Base-by-base conservation (phyloP, 441 rosid species). In the Populus hybrid region DNA sequence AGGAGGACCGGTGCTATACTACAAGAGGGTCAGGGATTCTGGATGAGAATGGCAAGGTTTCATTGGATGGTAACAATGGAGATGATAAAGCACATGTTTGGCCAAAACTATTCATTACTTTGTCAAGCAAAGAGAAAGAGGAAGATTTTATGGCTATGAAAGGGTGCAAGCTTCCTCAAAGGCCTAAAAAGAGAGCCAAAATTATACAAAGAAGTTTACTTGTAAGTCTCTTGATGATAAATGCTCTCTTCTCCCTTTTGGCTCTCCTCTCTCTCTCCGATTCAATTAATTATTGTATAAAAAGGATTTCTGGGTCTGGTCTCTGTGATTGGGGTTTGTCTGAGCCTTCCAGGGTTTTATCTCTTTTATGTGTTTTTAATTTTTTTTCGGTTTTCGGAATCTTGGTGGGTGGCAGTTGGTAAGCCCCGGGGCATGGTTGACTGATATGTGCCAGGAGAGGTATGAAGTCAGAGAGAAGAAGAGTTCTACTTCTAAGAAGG, bases 101-200 rank as follows among this genome's bases (percentile, higher is more conserved):
- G 94, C 94, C 94, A 63, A 89, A 88, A 83, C 85, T 91, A 61
- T 87, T 78, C 57, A 83, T 86, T 16, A 75, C 86, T 5, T 85
- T 91, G 67, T 91, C 94, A 16, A 89, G 88, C 86, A 91, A 91
- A 86, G 94, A 90, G 80, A 90, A 90, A 76, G 94, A 90, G 61
- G 94, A 90, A 74, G 94, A 91, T 80, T 91, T 91, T 73, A 79
- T 91, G 84, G 93, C 93, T 14, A 91, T 91, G 94, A 91, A 91
- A 83, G 94, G 94, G 7, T 91, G 94, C 46, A 91, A 91, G 84
- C 92, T 87, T 70, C 88, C 93, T 71, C 94, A 89, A 71, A 88
- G 94, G 85, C 94, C 94, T 61, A 91, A 87, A 73, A 91, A 89
- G 88, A 91, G 94, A 61, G 89, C 94, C 79, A 91, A 91, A 81